A percentile compares a stretch with the other conserved stretches of the same genome.
These are phyloP conservation scores for Mycena vulgaris DNA, from an alignment of 768 basidiomycete species.

Conservation along the genomic window DNA sequence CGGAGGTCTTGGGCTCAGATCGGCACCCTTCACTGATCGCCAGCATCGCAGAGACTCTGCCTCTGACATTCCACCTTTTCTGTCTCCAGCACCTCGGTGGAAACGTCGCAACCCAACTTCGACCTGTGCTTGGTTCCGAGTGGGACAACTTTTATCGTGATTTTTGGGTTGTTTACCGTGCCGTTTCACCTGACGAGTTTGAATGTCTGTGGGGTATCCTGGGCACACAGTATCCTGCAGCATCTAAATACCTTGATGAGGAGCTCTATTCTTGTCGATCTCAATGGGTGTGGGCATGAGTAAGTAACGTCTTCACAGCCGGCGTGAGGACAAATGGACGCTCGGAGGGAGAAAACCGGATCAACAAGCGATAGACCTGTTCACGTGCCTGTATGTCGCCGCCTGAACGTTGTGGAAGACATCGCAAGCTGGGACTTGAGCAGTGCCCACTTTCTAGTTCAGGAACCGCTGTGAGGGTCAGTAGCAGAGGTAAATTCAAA, in stretches of 20 bases:
- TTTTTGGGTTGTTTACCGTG: conserved; percentile 50
- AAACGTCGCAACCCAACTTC: conserved; percentile 46
- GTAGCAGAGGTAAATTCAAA: no score
- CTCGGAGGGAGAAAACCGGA: conserved; percentile 48
- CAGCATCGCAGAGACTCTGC: conserved; percentile 34
- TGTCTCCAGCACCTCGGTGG: conserved; percentile 51
- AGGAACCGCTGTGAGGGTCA: no score
- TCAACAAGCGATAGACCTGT: no score
- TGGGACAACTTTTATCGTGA: conserved; percentile 44
- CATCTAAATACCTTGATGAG: conserved; percentile 44
- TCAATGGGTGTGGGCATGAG: conserved; percentile 54
- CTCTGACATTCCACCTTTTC: conserved; percentile 44
- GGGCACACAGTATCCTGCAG: conserved; percentile 30
- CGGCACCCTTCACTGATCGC: conserved; percentile 41
- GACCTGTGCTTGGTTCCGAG: conserved; percentile 34
- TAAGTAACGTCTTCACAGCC: conserved; percentile 47
- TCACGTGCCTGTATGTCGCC: no score
- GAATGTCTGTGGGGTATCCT: conserved; percentile 40
- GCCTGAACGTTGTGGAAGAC: no score
- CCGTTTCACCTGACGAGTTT: conserved; percentile 51
- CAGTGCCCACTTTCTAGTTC: no score
- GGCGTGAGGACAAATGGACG: conserved; percentile 52
- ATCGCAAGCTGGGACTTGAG: no score
- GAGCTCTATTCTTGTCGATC: conserved; percentile 49
- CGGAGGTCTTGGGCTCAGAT: conserved; percentile 46